Percentiles rank a stretch among this genome's conserved stretches.
phyloP scores from a whole-genome alignment of 139 green algal species.

The Micromonas pusilla region DNA sequence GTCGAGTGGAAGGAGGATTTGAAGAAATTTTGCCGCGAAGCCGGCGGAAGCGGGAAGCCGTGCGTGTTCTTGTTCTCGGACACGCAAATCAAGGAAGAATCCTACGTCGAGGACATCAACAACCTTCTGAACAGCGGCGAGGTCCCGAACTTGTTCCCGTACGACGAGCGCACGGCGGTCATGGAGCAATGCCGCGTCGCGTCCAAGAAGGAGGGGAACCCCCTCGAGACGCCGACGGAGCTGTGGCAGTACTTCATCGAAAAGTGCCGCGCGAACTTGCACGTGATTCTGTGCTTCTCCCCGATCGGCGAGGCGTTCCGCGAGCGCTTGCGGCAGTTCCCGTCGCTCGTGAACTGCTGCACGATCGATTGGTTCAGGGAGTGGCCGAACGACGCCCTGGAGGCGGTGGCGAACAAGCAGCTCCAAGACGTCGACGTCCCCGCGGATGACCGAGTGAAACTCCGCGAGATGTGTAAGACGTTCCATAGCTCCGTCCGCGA shows the following conservation, averaged over 20 bases:
- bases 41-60: slow-evolving; percentile 28
- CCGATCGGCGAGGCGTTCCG: slow-evolving; percentile 40
- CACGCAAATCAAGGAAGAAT: slow-evolving; percentile 39
- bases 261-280: slow-evolving; percentile 28
- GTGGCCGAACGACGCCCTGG: slow-evolving; percentile 42
- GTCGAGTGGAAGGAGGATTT: slow-evolving; percentile 44
- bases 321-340: slow-evolving; percentile 49
- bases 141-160: slow-evolving; percentile 61
- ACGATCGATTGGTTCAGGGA: slow-evolving; percentile 48
- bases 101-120: slow-evolving; percentile 43
- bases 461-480: slow-evolving; percentile 52
- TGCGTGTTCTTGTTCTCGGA: slow-evolving; percentile 41
- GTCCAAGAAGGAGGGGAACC: slow-evolving; percentile 23
- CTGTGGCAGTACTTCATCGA: slow-evolving; percentile 37
- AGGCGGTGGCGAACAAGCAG: slow-evolving; percentile 40
- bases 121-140: slow-evolving; percentile 41
- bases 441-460: slow-evolving; percentile 33
- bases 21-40: slow-evolving; percentile 26
- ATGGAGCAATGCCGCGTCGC: slow-evolving; percentile 41
- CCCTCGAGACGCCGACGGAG: slow-evolving; percentile 39
- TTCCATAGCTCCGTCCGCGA: slow-evolving; percentile 47
- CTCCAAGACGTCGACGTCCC: slow-evolving; percentile 32
- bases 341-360: slow-evolving; percentile 58
- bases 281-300: slow-evolving; percentile 37
- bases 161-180: slow-evolving; percentile 58